A percentile compares a stretch with the other conserved stretches of the same genome.
These are phyloP conservation scores for Capsicum pubescens DNA, from an alignment of 257 asterid species.

Conservation along the genomic window DNA sequence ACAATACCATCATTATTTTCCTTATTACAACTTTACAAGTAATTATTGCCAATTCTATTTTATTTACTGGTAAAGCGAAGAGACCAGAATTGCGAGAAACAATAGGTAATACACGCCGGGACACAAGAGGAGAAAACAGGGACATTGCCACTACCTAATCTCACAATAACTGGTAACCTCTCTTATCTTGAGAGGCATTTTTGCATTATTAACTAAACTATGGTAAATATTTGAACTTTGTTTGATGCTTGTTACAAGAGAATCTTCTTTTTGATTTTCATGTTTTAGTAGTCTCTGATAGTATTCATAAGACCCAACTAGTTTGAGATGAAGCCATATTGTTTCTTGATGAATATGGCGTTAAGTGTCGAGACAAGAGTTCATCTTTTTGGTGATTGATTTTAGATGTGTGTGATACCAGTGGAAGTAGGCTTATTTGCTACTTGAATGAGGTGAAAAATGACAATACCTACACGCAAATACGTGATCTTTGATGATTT, in stretches of 20 bases:
- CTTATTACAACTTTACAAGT: neutral
- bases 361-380: conserved; percentile 53
- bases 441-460: conserved; percentile 79
- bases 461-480: conserved; percentile 55
- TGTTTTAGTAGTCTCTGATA: neutral
- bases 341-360: conserved; percentile 60
- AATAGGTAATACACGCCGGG: neutral
- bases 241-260: neutral
- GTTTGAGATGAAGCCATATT: conserved; percentile 55
- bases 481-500: conserved; percentile 68
- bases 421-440: conserved; percentile 50
- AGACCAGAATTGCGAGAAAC: neutral
- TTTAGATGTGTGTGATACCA: conserved; percentile 67
- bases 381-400: conserved; percentile 57
- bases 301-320: neutral
- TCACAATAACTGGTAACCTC: neutral
- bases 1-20: neutral
- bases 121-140: neutral
- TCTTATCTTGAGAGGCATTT: neutral
- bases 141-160: neutral
- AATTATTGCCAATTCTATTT: neutral
- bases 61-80: neutral
- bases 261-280: neutral
- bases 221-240: neutral
- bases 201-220: neutral